Base-by-base conservation (phyloP, 2,329 filamentous ascomycete species). In the Myriosclerotinia duriaeana region DNA sequence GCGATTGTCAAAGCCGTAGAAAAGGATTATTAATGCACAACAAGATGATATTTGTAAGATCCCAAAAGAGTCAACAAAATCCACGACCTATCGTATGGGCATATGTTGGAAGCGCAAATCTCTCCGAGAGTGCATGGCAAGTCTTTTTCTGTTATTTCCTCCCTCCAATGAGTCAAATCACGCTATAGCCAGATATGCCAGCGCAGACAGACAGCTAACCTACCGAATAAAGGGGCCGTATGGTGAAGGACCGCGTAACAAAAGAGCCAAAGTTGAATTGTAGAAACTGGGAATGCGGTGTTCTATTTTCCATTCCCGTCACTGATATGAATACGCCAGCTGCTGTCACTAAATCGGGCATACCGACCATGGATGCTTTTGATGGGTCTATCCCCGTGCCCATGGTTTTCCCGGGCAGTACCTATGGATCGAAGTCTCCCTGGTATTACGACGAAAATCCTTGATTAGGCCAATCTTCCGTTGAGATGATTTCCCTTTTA, bases 201-300 rank as follows among this genome's bases (percentile, higher is more conserved):
- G 50, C 38, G 50, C 53, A 38, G 44, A 65, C 44, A 34, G 15
- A 20, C 15, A 60, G 54, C 34, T 34, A 61, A 60, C 64, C 40
- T 38, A 55, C n/a, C 36, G 15, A 55, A 11, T 42, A 53, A 69
- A 92, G 90, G 94, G 95, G 94, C 30, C 87, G 87, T 56, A 78
- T 97, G 40, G 85, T 88, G 64, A 87, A 88, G 73, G 89, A 96
- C 73, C 87, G 84, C 71, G 78, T 77, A 9, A 89, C 86, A 2
- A 88, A 88, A 69, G 78, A 85, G 69, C 85, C 87, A 15, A 96
- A 92, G 77, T 82, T 98, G 69, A 93, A 85, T 69, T 93, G 90
- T 77, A 87, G 91, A 65, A 99, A 98, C 77, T 98, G 94, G 93
- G 95, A 98, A 79, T 97, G 93, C 75, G 95, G 95, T 46, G 91